Conservation (phyloP, 2,329 filamentous ascomycete species). For the Alternaria incomplexa region DNA sequence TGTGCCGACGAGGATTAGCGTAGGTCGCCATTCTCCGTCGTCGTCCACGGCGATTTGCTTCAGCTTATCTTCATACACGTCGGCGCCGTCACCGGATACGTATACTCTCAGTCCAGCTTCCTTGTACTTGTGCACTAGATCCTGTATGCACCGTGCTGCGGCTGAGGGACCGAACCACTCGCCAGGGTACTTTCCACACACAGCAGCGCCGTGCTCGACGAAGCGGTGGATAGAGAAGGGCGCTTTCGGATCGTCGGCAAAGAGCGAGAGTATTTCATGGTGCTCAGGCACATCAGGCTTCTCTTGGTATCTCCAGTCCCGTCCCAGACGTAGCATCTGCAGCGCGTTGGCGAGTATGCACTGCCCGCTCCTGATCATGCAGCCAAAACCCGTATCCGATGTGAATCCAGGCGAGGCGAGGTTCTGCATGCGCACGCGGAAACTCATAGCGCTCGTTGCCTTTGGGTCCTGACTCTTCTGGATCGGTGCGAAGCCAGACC, state of each 20-base stretch:
- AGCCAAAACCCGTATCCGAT: slow-evolving; percentile 95
- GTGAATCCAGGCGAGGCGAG: slow-evolving; percentile 86
- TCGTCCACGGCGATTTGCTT: slow-evolving; percentile 75
- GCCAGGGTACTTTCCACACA: slow-evolving; percentile 92
- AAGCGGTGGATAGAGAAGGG: slow-evolving; percentile 96
- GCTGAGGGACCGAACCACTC: slow-evolving; percentile 99
- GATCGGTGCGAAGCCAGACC: slow-evolving; percentile 84
- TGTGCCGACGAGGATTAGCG: slow-evolving; percentile 86
- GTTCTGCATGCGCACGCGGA: slow-evolving; percentile 82
- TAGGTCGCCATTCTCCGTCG: slow-evolving; percentile 75
- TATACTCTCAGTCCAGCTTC: slow-evolving; percentile 77
- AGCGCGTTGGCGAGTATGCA: slow-evolving; percentile 89
- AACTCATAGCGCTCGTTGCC: slow-evolving; percentile 73
- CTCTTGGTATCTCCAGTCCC: slow-evolving; percentile 80
- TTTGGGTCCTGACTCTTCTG: slow-evolving; percentile 77
- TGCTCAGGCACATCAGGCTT: slow-evolving; percentile 62
- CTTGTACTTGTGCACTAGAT: slow-evolving; percentile 70
- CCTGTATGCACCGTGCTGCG: slow-evolving; percentile 89
- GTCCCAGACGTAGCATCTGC: slow-evolving; percentile 72
- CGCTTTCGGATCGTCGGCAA: slow-evolving; percentile 84
- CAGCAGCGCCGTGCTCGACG: slow-evolving; percentile 81
- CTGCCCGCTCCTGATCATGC: slow-evolving; percentile 97
- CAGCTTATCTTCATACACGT: slow-evolving; percentile 92
- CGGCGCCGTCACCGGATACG: slow-evolving; percentile 84
- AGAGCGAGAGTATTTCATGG: slow-evolving; percentile 74